Percentiles rank a stretch among this genome's conserved stretches.
Conservation (phyloP, 441 rosid genomes). For the Mallotus repandus region DNA sequence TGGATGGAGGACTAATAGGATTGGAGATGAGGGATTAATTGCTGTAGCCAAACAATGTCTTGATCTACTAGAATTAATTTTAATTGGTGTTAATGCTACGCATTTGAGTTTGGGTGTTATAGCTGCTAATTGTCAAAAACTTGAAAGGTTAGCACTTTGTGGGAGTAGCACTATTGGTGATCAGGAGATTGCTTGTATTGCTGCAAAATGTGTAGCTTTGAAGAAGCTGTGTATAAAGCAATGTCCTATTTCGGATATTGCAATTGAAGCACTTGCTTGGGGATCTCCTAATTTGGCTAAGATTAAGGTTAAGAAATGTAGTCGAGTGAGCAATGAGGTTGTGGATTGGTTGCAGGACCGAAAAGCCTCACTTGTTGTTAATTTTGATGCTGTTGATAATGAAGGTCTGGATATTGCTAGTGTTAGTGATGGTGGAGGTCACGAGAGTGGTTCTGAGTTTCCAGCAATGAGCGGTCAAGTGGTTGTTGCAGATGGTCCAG, state of each 20-base stretch:
- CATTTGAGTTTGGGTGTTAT: slow-evolving; percentile 44
- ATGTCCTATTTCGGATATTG: slow-evolving; percentile 50
- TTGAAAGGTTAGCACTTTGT: slow-evolving; percentile 67
- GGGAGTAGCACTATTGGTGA: slow-evolving; percentile 71
- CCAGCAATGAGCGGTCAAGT: slow-evolving; percentile 31
- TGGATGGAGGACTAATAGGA: slow-evolving; percentile 62
- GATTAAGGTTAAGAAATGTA: slow-evolving; percentile 74
- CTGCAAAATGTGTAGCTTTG: slow-evolving; percentile 54
- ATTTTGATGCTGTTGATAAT: slow-evolving; percentile 50
- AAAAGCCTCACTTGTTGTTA: slow-evolving; percentile 49
- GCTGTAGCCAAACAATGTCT: slow-evolving; percentile 51
- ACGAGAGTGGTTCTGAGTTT: slow-evolving; percentile 45
- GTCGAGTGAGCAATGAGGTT: slow-evolving; percentile 53
- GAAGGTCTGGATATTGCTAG: slow-evolving; percentile 41
- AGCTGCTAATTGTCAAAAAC: slow-evolving; percentile 53
- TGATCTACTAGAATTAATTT: slow-evolving; percentile 59
- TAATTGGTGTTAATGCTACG: slow-evolving; percentile 68
- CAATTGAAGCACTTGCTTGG: slow-evolving; percentile 57
- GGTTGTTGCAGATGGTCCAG: slow-evolving; percentile 30
- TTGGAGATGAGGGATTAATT: slow-evolving; percentile 64
- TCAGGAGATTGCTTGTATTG: slow-evolving; percentile 56
- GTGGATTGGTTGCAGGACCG: slow-evolving; percentile 47
- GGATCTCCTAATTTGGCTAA: slow-evolving; percentile 74
- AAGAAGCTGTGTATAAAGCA: slow-evolving; percentile 73
- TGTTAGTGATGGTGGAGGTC: slow-evolving; percentile 45